These are phyloP conservation scores for Deinandra increscens DNA, from an alignment of 129 eudicot genomes.

Conservation along the genomic window DNA sequence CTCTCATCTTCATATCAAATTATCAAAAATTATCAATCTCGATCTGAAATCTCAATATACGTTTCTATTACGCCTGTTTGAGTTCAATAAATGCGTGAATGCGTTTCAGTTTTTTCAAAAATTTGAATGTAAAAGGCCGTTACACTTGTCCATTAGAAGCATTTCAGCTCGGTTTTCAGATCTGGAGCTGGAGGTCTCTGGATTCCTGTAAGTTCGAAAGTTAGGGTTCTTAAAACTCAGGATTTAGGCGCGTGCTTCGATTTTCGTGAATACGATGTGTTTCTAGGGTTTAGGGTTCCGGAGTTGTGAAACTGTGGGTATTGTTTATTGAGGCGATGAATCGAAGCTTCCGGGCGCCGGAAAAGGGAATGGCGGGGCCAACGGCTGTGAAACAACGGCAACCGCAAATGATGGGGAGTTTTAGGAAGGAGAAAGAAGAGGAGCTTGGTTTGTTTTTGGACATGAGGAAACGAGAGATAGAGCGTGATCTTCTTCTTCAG, in stretches of 20 bases:
- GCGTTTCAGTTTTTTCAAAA: neutral
- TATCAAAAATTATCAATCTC: no score
- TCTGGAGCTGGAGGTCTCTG: conserved; percentile 27
- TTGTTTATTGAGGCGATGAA: conserved; percentile 46
- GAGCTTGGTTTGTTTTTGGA: conserved; percentile 81
- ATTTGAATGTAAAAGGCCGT: neutral
- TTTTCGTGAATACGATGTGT: conserved; percentile 30
- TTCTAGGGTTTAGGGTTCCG: conserved; percentile 23
- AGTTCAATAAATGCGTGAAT: neutral
- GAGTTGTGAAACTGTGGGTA: neutral
- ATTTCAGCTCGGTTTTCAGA: conserved; percentile 50
- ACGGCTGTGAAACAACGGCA: conserved; percentile 41
- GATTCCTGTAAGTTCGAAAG: conserved; percentile 19
- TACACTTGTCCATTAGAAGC: conserved; percentile 21
- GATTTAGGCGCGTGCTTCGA: conserved; percentile 15
- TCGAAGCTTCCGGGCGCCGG: conserved; percentile 72
- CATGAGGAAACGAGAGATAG: conserved; percentile 82
- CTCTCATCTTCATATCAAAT: conserved; percentile 16
- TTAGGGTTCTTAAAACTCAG: conserved; percentile 46
- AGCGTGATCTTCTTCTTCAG: conserved; percentile 59
- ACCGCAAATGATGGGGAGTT: conserved; percentile 47
- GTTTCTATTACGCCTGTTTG: neutral
- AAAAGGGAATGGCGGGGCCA: conserved; percentile 48
- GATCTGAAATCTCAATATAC: conserved; percentile 14
- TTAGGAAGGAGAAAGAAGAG: conserved; percentile 74